Evolutionary conservation across 805 yeast species (phyloP), one percentile per base, ranked within the genome.

Genomic region (Ogataea paradorogensis): DNA sequence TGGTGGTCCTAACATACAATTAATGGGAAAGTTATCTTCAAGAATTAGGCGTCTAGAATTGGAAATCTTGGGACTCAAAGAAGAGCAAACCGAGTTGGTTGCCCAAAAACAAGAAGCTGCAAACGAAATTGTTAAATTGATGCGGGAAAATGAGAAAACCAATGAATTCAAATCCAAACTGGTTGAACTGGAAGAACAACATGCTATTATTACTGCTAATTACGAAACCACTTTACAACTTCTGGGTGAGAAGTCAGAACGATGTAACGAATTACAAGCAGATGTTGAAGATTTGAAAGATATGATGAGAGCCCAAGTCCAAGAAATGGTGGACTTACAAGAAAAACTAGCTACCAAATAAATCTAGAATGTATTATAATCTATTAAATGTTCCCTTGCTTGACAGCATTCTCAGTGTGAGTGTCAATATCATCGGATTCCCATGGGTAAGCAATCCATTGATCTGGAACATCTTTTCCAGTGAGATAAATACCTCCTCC

Each of bases 361-460:
- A n/a, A 30, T 11, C 13, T 15, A 22, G 15, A 13, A 15, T 16
- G 26, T 15, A 28, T 18, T 20, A 14, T 22, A 32, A n/a, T 35
- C 32, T 32, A 31, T 31, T 35, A 59, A 52, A 69, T 70, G 59
- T 82, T 76, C 24, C 89, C 90, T 65, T 85, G 95, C 37, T 65
- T 68, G 38, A 67, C 65, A 21, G 95, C 91, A 26, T 58, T 55
- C 48, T 68, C 69, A 16, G 93, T 82, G 59, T 86, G 95, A 47
- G 70, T 71, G 55, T 84, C 95, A 51, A 86, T 87, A 62, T 86
- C 93, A 20, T 62, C 65, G 14, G 93, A 83, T 59, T 87, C 95
- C 95, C 95, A 86, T 28, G 95, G 95, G 62, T 87, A 86, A 29
- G 91, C 89, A 52, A 86, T 78, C 95, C 95, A 86, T 54, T 67